A percentile compares a stretch with the other conserved stretches of the same genome.
These are phyloP conservation scores for Boletus bicolor DNA, from an alignment of 768 basidiomycete genomes.

Conservation along the genomic window DNA sequence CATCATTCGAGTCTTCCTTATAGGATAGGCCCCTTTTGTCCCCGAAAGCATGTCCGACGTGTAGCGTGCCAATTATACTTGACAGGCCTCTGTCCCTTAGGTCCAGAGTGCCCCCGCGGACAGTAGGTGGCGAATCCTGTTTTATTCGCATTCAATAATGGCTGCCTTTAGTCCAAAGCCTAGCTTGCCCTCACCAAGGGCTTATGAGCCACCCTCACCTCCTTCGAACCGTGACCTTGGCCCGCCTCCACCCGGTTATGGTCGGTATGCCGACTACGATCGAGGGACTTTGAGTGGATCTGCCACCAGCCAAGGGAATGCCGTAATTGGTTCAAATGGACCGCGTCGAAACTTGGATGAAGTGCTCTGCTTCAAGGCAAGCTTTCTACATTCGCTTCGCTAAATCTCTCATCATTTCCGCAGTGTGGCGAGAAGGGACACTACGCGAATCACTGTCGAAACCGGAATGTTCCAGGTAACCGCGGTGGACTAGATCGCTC, in stretches of 20 bases:
- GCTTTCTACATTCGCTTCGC: slow-evolving; percentile 13
- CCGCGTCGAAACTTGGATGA: slow-evolving; percentile 75
- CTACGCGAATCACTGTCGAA: slow-evolving; percentile 91
- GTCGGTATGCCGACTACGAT: slow-evolving; percentile 78
- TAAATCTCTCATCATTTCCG: slow-evolving; percentile 7
- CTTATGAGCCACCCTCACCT: slow-evolving; percentile 74
- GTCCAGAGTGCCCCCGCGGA: slow-evolving; percentile 81
- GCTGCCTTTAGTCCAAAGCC: slow-evolving; percentile 66
- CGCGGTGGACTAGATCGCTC: slow-evolving; percentile 73
- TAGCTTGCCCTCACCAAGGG: slow-evolving; percentile 60
- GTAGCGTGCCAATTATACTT: slow-evolving; percentile 90
- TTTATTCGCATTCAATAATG: slow-evolving; percentile 7
- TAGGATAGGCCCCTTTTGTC: slow-evolving; percentile 73
- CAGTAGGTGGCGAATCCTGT: slow-evolving; percentile 58
- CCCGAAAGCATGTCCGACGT: slow-evolving; percentile 88
- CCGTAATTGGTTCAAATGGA: slow-evolving; percentile 33
- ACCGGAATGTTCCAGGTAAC: slow-evolving; percentile 87
- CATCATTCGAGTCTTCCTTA: slow-evolving; percentile 5
- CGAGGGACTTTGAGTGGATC: slow-evolving; percentile 41
- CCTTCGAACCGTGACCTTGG: slow-evolving; percentile 78
- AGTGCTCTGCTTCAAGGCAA: slow-evolving; percentile 84
- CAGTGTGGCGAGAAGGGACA: slow-evolving; percentile 93
- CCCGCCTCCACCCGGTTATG: slow-evolving; percentile 90
- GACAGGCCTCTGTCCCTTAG: slow-evolving; percentile 90
- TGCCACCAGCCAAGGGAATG: slow-evolving; percentile 22